These are phyloP conservation scores for Apium graveolens DNA, from an alignment of 129 eudicot species.

Conservation along the genomic window DNA sequence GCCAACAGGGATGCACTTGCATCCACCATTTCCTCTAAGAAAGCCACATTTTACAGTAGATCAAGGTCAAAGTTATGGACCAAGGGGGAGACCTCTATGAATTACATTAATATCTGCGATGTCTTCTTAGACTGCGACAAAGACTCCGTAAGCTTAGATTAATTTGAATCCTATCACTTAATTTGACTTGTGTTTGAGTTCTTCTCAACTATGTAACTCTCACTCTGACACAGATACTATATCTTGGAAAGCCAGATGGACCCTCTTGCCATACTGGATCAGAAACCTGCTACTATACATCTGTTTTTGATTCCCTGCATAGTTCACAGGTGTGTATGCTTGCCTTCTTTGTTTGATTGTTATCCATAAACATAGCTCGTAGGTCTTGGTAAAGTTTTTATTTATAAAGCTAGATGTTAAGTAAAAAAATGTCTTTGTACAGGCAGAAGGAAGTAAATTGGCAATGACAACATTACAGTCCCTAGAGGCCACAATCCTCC, in stretches of 20 bases:
- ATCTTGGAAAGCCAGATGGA: slow-evolving; percentile 83
- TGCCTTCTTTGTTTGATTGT: background rate
- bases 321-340: slow-evolving; percentile 35
- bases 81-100: slow-evolving; percentile 84
- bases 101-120: slow-evolving; percentile 77
- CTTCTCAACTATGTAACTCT: background rate
- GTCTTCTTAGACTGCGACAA: slow-evolving; percentile 82
- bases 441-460: slow-evolving; percentile 46
- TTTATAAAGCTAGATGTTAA: background rate
- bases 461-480: slow-evolving; percentile 73
- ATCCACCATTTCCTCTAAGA: slow-evolving; percentile 64
- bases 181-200: background rate
- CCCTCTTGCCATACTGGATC: slow-evolving; percentile 90
- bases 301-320: slow-evolving; percentile 38
- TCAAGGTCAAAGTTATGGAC: slow-evolving; percentile 88
- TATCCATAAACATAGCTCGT: background rate
- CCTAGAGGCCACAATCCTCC: slow-evolving; percentile 69
- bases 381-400: background rate
- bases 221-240: slow-evolving; percentile 43
- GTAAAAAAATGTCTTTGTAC: background rate
- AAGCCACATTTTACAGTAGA: slow-evolving; percentile 93
- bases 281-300: slow-evolving; percentile 87
- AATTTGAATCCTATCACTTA: background rate
- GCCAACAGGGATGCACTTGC: slow-evolving; percentile 71
- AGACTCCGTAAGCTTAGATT: slow-evolving; percentile 63